These are phyloP conservation scores for Coniochaeta sp. DNA, from an alignment of 2,329 filamentous ascomycete genomes.

Conservation along the genomic window DNA sequence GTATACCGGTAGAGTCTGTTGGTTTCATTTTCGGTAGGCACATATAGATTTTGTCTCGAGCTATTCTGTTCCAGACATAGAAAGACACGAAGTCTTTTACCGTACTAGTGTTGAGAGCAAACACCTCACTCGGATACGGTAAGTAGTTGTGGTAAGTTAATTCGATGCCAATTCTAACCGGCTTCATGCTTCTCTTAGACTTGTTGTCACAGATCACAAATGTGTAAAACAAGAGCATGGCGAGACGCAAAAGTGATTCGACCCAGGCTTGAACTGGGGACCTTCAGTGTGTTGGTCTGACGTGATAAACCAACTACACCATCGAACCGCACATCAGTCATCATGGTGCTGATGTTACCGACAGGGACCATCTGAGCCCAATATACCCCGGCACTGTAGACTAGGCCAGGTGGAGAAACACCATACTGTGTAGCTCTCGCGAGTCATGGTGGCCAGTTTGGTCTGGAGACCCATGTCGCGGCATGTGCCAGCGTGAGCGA, in stretches of 20 bases:
- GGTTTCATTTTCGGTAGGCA: too few species aligned
- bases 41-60: too few species aligned
- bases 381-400: neutral
- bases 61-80: too few species aligned
- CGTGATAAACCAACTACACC: constrained; percentile 1
- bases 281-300: neutral
- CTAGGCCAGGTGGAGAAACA: neutral
- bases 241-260: neutral
- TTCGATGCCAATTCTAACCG: too few species aligned
- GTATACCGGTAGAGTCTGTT: too few species aligned
- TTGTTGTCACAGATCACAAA: too few species aligned
- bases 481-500: neutral
- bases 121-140: too few species aligned
- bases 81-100: too few species aligned
- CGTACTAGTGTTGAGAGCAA: too few species aligned
- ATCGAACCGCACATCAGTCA: neutral
- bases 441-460: neutral
- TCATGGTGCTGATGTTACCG: neutral
- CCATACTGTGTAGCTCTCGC: neutral
- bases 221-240: too few species aligned
- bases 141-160: too few species aligned
- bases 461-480: neutral
- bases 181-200: too few species aligned
- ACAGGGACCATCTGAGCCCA: neutral
- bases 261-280: neutral